Conservation (phyloP, 2,329 filamentous ascomycete species). For the Ophiostoma triangulosporum region DNA sequence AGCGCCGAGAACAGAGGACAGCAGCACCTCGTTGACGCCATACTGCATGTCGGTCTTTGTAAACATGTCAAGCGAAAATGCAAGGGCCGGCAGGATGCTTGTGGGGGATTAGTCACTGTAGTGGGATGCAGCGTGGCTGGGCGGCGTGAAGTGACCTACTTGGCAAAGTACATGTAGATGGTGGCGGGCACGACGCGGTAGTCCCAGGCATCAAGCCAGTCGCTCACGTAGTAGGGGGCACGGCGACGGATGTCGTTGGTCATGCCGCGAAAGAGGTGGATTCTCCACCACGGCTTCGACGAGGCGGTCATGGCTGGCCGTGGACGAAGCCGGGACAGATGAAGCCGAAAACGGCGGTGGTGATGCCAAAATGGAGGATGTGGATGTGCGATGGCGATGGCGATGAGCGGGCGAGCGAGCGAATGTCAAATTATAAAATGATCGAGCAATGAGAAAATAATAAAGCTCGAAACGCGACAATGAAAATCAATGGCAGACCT, state of each 20-base stretch:
- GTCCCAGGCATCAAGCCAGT: slow-evolving; percentile 81
- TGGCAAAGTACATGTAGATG: slow-evolving; percentile 85
- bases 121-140: not conserved
- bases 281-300: slow-evolving; percentile 52
- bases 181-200: slow-evolving; percentile 80
- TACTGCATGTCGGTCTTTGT: slow-evolving; percentile 73
- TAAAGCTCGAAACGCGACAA: too few species aligned
- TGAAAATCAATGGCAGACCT: not conserved
- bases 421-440: too few species aligned
- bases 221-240: slow-evolving; percentile 64
- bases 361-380: not conserved
- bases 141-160: slow-evolving; percentile 25
- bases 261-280: slow-evolving; percentile 67
- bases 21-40: slow-evolving; percentile 82
- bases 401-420: too few species aligned
- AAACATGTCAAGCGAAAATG: slow-evolving; percentile 90
- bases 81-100: slow-evolving; percentile 77
- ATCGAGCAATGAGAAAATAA: too few species aligned
- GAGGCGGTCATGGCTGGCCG: slow-evolving; percentile 1
- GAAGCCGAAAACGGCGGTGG: too few species aligned
- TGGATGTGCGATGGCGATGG: not conserved
- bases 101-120: not conserved
- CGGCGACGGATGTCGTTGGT: slow-evolving; percentile 61
- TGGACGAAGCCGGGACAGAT: too few species aligned
- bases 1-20: slow-evolving; percentile 69